Conservation (phyloP, 768 basidiomycete species). For the Albatrellus ellisii region DNA sequence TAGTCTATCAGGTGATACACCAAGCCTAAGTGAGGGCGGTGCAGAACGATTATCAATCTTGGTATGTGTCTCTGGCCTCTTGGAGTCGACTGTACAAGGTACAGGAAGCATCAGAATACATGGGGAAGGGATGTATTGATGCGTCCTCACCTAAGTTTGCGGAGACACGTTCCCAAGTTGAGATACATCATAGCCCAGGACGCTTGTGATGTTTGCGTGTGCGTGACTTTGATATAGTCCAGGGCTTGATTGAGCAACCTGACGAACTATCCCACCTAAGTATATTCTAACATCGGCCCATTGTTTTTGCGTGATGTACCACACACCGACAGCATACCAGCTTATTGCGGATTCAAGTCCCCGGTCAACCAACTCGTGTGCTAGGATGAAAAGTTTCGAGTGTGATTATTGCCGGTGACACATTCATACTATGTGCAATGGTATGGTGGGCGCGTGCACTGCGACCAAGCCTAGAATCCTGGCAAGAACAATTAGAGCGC, state of each 20-base stretch:
- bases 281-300: conserved; percentile 90
- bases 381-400: conserved; percentile 88
- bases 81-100: conserved; percentile 25
- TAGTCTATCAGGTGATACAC: conserved; percentile 67
- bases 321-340: conserved; percentile 98
- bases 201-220: conserved; percentile 68
- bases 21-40: conserved; percentile 74
- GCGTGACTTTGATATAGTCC: conserved; percentile 70
- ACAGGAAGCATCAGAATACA: neutral
- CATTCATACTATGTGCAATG: conserved; percentile 95
- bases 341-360: conserved; percentile 88
- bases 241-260: conserved; percentile 59
- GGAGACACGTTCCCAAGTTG: conserved; percentile 83
- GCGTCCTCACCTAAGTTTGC: conserved; percentile 69
- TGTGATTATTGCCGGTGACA: conserved; percentile 86
- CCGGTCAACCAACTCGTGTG: conserved; percentile 89
- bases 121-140: neutral
- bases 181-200: conserved; percentile 86
- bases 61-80: conserved; percentile 60
- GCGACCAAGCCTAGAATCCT: conserved; percentile 78
- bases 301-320: conserved; percentile 81
- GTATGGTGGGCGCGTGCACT: conserved; percentile 81
- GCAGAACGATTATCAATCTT: conserved; percentile 75
- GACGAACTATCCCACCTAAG: conserved; percentile 45
- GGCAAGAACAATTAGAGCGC: too few species aligned